Evolutionary conservation across 306 rosid genomes (phyloP), one percentile per base, ranked within the genome.

Genomic region (Quercus alba): DNA sequence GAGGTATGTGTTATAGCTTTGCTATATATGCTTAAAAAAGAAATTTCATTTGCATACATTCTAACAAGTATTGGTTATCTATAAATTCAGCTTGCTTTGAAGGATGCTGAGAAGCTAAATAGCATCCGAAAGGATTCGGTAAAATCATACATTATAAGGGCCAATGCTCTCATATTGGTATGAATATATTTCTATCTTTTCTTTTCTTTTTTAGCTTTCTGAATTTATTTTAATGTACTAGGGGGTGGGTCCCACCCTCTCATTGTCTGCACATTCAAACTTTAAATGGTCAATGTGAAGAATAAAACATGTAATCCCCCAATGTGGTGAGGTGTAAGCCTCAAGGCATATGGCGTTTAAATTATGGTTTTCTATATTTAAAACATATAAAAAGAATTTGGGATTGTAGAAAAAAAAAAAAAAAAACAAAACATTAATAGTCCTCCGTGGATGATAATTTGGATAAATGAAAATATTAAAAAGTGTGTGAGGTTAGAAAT

Each of bases 61-160:
- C 78, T 84, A 41, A 81, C 41, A 15, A 19, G 3, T 5, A 72
- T 63, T 4, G 21, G 70, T 49, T 74, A 74, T 74, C 15, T 59
- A 71, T 75, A 59, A 67, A 84, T 86, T 83, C 92, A 95, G 99
- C 93, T 95, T 85, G 99, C 94, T 73, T 83, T 95, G 79, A 95
- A 93, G 89, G 99, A 95, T 86, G 99, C 94, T 21, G 92, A 92
- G 80, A 95, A 89, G 85, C 85, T 95, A 77, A 84, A 86, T 67
- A 87, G 77, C 80, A 76, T 88, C 49, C 84, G 8, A 79, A 85
- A 84, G 76, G 87, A 80, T 83, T 84, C 92, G 20, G 91, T 80
- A 56, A 93, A 91, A 80, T 57, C 98, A 19, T 90, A 90, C 90
- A 79, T 93, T 85, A 81, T 95, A 78, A 95, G 87, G 89, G 90